Evolutionary conservation across 768 basidiomycete species (phyloP).

Genomic region (Paxillus involutus): DNA sequence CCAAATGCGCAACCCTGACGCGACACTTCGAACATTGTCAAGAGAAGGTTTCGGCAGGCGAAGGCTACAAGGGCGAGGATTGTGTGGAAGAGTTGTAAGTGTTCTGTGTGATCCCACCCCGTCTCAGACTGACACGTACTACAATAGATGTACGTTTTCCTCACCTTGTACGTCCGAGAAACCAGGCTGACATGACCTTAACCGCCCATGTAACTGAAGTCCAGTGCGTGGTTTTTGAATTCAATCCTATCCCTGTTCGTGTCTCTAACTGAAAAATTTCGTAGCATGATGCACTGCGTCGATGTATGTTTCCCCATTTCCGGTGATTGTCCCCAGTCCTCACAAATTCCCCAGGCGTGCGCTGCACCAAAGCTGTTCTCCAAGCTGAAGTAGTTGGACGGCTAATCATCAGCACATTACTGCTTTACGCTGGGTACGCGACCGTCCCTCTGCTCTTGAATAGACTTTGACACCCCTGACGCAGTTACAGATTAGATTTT

Average conservation of each 20-base stretch:
- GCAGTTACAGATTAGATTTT: conserved; percentile 12
- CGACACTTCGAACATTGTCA: conserved; percentile 91
- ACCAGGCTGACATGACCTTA: conserved; percentile 8
- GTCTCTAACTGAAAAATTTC: conserved; percentile 7
- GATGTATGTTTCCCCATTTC: conserved; percentile 57
- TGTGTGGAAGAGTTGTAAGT: conserved; percentile 89
- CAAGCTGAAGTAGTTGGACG: conserved; percentile 49
- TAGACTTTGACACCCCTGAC: neutral
- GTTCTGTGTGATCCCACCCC: neutral
- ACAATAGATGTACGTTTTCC: conserved; percentile 24
- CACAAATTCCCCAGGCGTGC: conserved; percentile 35
- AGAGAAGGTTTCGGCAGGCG: conserved; percentile 78
- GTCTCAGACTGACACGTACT: neutral
- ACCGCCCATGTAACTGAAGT: conserved; percentile 35
- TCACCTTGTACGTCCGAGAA: neutral
- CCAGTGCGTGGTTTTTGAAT: conserved; percentile 54
- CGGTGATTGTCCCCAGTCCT: neutral
- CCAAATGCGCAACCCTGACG: conserved; percentile 64
- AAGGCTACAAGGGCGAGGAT: conserved; percentile 89
- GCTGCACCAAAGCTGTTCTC: conserved; percentile 81
- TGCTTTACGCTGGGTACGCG: conserved; percentile 17
- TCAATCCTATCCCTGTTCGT: neutral
- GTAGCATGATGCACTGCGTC: conserved; percentile 90
- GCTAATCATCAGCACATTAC: neutral
- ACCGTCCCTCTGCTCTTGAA: neutral